Base-by-base conservation (phyloP, 768 basidiomycete genomes). In the Coprinopsis sp. region DNA sequence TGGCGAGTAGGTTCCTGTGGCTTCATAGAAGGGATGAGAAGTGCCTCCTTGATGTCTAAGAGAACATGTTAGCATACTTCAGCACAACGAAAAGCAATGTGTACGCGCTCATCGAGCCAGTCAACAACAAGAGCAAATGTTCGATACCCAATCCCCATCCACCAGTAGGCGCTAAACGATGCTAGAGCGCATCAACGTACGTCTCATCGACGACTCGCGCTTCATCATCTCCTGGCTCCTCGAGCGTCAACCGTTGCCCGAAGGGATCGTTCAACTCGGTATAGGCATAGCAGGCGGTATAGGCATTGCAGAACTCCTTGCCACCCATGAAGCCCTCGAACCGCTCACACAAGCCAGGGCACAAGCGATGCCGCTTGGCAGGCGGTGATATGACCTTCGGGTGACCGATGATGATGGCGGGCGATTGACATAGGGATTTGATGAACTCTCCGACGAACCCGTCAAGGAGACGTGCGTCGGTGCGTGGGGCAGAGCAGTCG, bases 341-440 rank as follows among this genome's bases (percentile, higher is more conserved):
- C 14, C 96, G 92, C 66, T 99, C 96, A 67, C 96, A 98, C 21
- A 99, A 77, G 30, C 96, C 96, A 0, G 93, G 91, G 33, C 91
- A 82, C n/a, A 89, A 90, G 53, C 96, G 90, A 66, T 98, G 94
- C 80, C 88, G 90, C 73, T 99, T 99, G 65, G 96, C 96, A 28
- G 98, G 83, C 2, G 96, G 96, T 0, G 95, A 97, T 96, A 99
- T 99, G 54, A 98, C 91, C 72, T 98, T 94, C 13, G 96, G 96
- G 69, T 98, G 96, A 23, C 96, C 96, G 52, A 95, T 93, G 55
- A 99, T 98, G 77, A 99, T 98, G 4, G 94, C 76, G 3, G 96
- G 96, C 28, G 89, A 94, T 58, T 97, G 81, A 69, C 96, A 99
- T 45, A 98, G 84, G 24, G 87, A 88, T 64, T 99, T 96, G 64